Percentiles rank a stretch among this genome's conserved stretches.
Evolutionary conservation across 768 basidiomycete species (phyloP).

Genomic region (Collybia nuda): DNA sequence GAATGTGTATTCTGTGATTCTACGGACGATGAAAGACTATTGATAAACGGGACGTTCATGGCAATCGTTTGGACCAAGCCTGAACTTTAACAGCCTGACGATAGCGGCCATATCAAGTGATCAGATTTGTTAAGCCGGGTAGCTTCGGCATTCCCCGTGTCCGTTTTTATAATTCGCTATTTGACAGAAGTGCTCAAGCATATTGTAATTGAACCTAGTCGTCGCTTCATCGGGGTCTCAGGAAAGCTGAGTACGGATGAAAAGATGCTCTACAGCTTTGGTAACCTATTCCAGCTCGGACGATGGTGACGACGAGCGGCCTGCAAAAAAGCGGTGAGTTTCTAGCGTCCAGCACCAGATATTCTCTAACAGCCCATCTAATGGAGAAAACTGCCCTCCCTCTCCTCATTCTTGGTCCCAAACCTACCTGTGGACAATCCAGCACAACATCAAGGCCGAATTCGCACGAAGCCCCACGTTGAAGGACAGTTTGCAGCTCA

Average conservation of each 20-base stretch:
- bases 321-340: slow-evolving; percentile 42
- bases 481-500: slow-evolving; percentile 86
- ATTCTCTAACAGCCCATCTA: slow-evolving; percentile 1
- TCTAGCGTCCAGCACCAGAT: neutral
- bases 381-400: slow-evolving; percentile 60
- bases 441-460: slow-evolving; percentile 80
- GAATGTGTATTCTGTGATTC: slow-evolving; percentile 42
- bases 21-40: slow-evolving; percentile 46
- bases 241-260: slow-evolving; percentile 27
- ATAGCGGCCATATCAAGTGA: no score
- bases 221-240: no score
- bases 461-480: slow-evolving; percentile 72
- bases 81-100: no score
- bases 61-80: no score
- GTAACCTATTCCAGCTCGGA: slow-evolving; percentile 55
- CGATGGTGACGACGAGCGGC: slow-evolving; percentile 31
- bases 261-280: slow-evolving; percentile 31
- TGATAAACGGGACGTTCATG: slow-evolving; percentile 77
- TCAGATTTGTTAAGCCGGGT: no score
- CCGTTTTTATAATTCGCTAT: no score
- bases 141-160: no score
- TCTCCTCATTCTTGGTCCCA: slow-evolving; percentile 48
- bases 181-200: no score
- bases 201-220: no score
- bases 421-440: slow-evolving; percentile 69